phyloP scores from a whole-genome alignment of 139 green algal species.

The Chlamydomonas asymmetrica region DNA sequence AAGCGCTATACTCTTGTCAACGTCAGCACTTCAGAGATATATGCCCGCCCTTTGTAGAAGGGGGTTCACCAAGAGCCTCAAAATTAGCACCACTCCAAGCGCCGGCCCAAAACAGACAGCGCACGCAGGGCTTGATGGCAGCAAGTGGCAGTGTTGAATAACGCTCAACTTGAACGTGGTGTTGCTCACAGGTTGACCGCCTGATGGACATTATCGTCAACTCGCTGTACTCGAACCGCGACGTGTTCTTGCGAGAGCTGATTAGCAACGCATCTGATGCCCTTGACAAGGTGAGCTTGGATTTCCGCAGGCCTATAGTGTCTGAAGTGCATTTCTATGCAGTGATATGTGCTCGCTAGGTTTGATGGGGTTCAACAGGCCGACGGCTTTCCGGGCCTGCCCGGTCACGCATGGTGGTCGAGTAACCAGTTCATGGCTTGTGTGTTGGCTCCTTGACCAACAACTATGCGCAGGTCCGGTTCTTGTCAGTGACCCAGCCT shows the following conservation, averaged over 20 bases:
- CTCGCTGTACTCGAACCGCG: constrained; percentile 94
- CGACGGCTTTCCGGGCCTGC: no score
- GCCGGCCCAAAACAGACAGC: background rate
- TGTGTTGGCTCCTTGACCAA: no score
- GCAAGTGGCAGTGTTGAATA: constrained; percentile 33
- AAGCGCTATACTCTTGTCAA: background rate
- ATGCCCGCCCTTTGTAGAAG: constrained; percentile 1
- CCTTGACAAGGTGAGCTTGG: constrained; percentile 83
- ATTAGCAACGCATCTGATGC: constrained; percentile 94
- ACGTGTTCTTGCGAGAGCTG: constrained; percentile 92
- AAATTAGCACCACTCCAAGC: background rate
- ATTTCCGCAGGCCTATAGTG: no score
- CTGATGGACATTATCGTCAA: constrained; percentile 99
- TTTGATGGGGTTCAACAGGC: no score
- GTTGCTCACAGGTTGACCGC: constrained; percentile 82
- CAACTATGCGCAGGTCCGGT: constrained; percentile 65
- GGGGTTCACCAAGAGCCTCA: background rate
- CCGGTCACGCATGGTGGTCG: no score
- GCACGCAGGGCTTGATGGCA: background rate
- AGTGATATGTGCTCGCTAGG: no score
- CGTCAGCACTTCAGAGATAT: background rate
- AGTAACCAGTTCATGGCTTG: no score
- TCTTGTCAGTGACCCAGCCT: constrained; percentile 68
- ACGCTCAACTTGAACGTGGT: constrained; percentile 46
- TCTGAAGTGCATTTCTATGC: no score